Evolutionary conservation across 345 rosid species (phyloP).

Genomic region (Geranium brycei): DNA sequence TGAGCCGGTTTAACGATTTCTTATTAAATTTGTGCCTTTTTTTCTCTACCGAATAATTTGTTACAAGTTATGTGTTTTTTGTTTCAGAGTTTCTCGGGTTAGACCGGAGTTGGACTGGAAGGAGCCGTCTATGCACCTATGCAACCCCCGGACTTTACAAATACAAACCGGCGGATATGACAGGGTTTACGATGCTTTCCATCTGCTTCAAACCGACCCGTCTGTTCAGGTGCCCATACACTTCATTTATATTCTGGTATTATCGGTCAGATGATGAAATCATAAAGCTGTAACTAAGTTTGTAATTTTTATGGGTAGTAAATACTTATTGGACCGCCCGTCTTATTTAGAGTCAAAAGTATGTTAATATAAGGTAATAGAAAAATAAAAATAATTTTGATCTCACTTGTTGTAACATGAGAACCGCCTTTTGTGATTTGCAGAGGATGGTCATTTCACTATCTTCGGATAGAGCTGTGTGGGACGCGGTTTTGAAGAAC

Average conservation of each 20-base stretch:
- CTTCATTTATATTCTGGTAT: neutral
- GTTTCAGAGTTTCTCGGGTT: conserved; percentile 13
- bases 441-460: conserved; percentile 75
- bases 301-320: neutral
- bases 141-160: conserved; percentile 26
- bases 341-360: too few species aligned
- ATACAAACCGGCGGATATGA: conserved; percentile 38
- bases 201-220: conserved; percentile 57
- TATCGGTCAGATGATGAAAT: neutral
- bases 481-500: conserved; percentile 78
- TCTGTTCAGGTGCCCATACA: conserved; percentile 44
- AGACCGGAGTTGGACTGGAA: conserved; percentile 38
- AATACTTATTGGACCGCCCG: too few species aligned
- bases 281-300: neutral
- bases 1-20: too few species aligned
- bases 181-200: conserved; percentile 63
- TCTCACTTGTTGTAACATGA: too few species aligned
- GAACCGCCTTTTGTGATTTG: neutral
- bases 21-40: too few species aligned
- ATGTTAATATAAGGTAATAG: too few species aligned
- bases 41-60: neutral
- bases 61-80: too few species aligned
- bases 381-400: too few species aligned
- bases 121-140: conserved; percentile 41
- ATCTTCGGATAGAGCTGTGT: conserved; percentile 68